These are phyloP conservation scores for Mycosarcoma maydis DNA, from an alignment of 1,284 basidiomycete species.

Conservation along the genomic window DNA sequence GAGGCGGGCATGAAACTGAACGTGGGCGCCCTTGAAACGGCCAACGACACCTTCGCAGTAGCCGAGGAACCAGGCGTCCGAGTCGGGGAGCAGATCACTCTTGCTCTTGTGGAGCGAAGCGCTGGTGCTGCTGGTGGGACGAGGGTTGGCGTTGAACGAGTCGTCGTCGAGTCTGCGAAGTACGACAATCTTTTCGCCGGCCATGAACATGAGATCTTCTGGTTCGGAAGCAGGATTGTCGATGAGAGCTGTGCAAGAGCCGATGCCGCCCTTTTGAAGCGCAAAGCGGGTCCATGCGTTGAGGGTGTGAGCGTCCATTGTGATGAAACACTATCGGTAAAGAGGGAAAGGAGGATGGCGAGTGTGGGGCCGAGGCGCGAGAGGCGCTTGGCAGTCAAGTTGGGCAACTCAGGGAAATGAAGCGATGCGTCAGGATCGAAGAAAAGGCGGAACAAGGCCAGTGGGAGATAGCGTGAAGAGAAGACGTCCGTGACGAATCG, in stretches of 20 bases:
- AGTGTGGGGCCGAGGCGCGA: neutral
- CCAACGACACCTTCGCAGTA: conserved; percentile 92
- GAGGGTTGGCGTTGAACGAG: conserved; percentile 18
- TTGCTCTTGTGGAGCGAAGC: conserved; percentile 8
- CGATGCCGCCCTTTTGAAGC: conserved; percentile 65
- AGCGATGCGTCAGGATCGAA: too few relatives aligned
- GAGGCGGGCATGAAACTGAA: conserved; percentile 78
- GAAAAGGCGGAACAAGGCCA: too few relatives aligned
- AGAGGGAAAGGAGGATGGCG: too few relatives aligned
- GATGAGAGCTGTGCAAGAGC: conserved; percentile 60
- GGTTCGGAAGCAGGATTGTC: conserved; percentile 59
- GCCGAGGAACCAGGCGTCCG: conserved; percentile 68
- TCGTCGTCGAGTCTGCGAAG: conserved; percentile 58
- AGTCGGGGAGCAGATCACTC: conserved; percentile 19
- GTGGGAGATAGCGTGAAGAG: too few relatives aligned
- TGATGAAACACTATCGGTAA: neutral
- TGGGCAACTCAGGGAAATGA: too few relatives aligned
- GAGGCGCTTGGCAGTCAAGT: neutral
- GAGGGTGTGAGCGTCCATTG: conserved; percentile 65
- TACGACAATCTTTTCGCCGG: conserved; percentile 63
- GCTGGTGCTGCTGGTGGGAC: conserved; percentile 30
- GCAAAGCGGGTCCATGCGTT: conserved; percentile 66
- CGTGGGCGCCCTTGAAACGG: conserved; percentile 76
- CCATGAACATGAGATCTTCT: conserved; percentile 64
- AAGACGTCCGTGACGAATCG: too few relatives aligned